Evolutionary conservation across 768 basidiomycete species (phyloP).

Genomic region (Xanthoconium purpureum): DNA sequence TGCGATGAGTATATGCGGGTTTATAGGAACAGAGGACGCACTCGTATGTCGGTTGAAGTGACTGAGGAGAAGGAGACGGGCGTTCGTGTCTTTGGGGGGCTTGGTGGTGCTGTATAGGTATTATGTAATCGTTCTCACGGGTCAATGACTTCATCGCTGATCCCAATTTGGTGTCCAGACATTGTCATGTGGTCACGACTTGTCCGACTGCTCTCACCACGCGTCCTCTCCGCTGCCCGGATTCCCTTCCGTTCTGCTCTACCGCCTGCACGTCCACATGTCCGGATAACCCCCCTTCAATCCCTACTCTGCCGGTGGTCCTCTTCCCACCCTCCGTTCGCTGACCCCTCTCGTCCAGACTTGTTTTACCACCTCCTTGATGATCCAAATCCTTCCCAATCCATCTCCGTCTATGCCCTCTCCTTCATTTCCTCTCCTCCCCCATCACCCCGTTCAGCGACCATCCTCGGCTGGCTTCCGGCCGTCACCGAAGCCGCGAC

Average conservation of each 20-base stretch:
- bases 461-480: constrained; percentile 70
- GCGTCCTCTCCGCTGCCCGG: not conserved
- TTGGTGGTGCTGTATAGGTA: constrained; percentile 35
- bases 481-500: constrained; percentile 36
- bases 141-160: constrained; percentile 3
- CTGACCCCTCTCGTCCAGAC: constrained; percentile 62
- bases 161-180: no score
- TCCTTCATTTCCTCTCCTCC: constrained; percentile 57
- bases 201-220: not conserved
- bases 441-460: constrained; percentile 41
- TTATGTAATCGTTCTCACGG: constrained; percentile 28
- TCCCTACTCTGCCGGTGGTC: constrained; percentile 4
- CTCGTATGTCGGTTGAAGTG: constrained; percentile 33
- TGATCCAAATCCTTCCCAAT: constrained; percentile 37
- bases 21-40: constrained; percentile 4
- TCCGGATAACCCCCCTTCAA: constrained; percentile 11
- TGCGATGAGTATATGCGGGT: not conserved
- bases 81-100: constrained; percentile 29
- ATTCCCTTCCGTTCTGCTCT: not conserved
- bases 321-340: constrained; percentile 22
- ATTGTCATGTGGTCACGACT: constrained; percentile 11
- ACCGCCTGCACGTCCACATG: not conserved
- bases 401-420: constrained; percentile 55
- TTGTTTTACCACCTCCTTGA: constrained; percentile 66
- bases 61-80: constrained; percentile 18